Conservation (phyloP, 805 yeast genomes). For the Lipomyces orientalis region DNA sequence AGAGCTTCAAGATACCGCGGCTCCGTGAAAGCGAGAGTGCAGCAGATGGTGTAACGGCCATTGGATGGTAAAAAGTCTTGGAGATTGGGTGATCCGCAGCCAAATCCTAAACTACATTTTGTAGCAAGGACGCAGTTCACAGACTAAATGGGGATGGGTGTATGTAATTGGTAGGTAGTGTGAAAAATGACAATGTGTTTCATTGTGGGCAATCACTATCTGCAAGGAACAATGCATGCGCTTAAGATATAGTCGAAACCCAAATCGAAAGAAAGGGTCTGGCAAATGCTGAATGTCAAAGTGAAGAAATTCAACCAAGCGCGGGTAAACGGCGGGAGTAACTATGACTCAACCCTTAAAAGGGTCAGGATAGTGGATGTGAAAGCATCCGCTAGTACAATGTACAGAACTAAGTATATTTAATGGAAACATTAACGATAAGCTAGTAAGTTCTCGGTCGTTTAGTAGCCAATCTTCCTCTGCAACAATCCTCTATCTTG, state of each 20-base stretch:
- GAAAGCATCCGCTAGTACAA: too few species aligned
- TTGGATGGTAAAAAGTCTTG: not conserved
- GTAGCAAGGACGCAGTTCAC: not conserved
- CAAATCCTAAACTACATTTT: not conserved
- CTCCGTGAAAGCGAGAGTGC: slow-evolving; percentile 1
- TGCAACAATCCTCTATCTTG: too few species aligned
- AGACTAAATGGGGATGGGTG: not conserved
- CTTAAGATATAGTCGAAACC: not conserved
- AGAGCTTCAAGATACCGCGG: not conserved
- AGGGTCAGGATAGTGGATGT: too few species aligned
- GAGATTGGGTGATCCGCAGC: not conserved
- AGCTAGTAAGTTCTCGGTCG: too few species aligned
- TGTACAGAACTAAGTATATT: too few species aligned
- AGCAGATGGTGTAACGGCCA: not conserved
- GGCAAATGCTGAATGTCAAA: slow-evolving; percentile 37
- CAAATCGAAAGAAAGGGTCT: slow-evolving; percentile 19
- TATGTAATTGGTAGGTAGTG: not conserved
- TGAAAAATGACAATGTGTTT: not conserved
- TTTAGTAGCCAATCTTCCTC: too few species aligned
- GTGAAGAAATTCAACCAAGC: slow-evolving; percentile 51
- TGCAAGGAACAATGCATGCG: not conserved
- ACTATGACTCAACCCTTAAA: slow-evolving; percentile 47
- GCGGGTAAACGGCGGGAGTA: slow-evolving; percentile 57
- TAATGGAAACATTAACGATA: too few species aligned
- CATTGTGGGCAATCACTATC: not conserved